Percentiles rank a stretch among this genome's conserved stretches.
phyloP scores from a whole-genome alignment of 129 eudicot genomes.

The Cynara cardunculus region DNA sequence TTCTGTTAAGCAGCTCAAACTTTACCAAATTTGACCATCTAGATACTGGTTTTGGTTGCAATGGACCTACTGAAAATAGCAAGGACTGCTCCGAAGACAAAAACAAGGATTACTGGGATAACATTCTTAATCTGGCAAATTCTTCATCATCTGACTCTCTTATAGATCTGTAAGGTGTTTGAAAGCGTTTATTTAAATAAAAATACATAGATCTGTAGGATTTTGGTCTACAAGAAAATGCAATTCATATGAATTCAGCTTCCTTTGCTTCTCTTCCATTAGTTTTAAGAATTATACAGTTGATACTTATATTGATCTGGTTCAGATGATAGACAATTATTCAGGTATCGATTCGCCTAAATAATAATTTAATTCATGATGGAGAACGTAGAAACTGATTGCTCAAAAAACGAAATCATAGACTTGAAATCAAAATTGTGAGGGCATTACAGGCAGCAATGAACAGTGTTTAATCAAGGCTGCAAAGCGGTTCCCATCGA shows the following conservation, averaged over 20 bases:
- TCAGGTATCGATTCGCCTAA: neutral
- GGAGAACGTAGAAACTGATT: neutral
- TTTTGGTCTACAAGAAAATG: neutral
- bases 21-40: constrained; percentile 25
- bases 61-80: neutral
- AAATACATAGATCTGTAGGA: neutral
- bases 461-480: constrained; percentile 26
- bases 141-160: constrained; percentile 54
- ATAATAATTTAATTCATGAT: neutral
- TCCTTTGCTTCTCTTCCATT: neutral
- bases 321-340: neutral
- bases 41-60: constrained; percentile 21
- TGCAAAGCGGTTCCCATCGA: constrained; percentile 40
- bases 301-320: neutral
- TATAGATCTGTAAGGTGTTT: neutral
- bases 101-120: constrained; percentile 73
- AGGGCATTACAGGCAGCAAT: constrained; percentile 41
- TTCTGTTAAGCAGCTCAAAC: constrained; percentile 40
- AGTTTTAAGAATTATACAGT: neutral
- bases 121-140: constrained; percentile 51
- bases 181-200: neutral
- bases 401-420: neutral
- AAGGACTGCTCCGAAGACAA: constrained; percentile 34
- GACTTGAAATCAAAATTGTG: constrained; percentile 1
- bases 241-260: neutral